phyloP scores from a whole-genome alignment of 306 rosid genomes.

The Fragaria ananassa region DNA sequence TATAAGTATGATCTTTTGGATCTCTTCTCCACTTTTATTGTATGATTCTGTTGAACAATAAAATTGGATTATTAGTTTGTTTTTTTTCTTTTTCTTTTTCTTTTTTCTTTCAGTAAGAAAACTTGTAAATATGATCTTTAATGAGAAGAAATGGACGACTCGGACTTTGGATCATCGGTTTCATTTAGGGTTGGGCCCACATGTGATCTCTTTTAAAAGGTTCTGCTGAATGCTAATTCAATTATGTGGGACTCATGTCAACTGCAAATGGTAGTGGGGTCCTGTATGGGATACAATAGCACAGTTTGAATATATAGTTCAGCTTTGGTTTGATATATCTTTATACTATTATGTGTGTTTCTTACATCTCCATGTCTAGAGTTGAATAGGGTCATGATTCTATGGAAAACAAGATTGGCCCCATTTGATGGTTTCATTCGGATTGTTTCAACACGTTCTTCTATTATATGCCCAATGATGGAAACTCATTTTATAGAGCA shows the following conservation, averaged over 20 bases:
- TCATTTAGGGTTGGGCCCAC: background rate
- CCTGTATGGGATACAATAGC: background rate
- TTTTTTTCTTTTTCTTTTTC: too few relatives aligned
- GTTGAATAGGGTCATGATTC: background rate
- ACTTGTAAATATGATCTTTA: background rate
- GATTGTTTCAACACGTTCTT: background rate
- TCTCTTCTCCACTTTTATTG: background rate
- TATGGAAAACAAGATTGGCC: background rate
- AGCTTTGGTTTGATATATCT: background rate
- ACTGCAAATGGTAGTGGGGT: background rate
- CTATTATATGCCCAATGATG: slow-evolving; percentile 1
- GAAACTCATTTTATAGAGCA: background rate
- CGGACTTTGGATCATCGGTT: background rate
- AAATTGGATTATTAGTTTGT: too few relatives aligned
- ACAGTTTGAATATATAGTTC: background rate
- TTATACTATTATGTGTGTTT: background rate
- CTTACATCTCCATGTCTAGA: background rate
- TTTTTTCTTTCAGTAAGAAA: too few relatives aligned
- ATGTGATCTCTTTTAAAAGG: background rate
- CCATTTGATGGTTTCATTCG: background rate
- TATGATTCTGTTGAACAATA: too few relatives aligned
- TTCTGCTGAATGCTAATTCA: background rate
- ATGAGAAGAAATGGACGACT: background rate
- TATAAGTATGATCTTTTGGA: background rate
- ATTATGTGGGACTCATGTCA: background rate